phyloP scores from a whole-genome alignment of 768 basidiomycete genomes.

The Fomitopsis pulvina region DNA sequence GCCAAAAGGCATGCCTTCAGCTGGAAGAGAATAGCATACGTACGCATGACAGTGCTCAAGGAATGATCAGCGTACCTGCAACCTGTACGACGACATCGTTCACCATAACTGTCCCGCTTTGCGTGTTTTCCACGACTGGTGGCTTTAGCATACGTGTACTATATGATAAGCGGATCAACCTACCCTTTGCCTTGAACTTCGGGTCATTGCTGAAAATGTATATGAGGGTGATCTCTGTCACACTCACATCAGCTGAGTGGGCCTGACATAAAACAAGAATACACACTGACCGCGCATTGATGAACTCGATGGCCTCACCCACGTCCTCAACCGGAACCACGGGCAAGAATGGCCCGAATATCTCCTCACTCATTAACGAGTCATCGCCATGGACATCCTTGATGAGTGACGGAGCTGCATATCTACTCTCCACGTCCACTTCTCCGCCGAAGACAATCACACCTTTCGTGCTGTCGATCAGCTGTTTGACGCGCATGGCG shows the following conservation, averaged over 20 bases:
- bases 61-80: conserved; percentile 3
- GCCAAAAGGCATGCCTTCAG: conserved; percentile 65
- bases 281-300: conserved; percentile 46
- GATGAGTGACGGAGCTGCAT: conserved; percentile 70
- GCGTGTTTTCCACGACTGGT: conserved; percentile 54
- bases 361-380: conserved; percentile 77
- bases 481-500: conserved; percentile 48
- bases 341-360: conserved; percentile 80
- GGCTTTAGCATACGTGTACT: too few species aligned
- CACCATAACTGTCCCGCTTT: conserved; percentile 56
- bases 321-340: conserved; percentile 64
- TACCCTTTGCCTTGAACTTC: conserved; percentile 58
- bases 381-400: conserved; percentile 55
- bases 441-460: conserved; percentile 59
- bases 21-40: conserved; percentile 22
- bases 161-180: not conserved
- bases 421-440: conserved; percentile 46
- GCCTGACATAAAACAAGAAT: not conserved
- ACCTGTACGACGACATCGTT: conserved; percentile 34
- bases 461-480: conserved; percentile 63
- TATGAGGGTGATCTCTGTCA: conserved; percentile 59
- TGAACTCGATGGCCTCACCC: conserved; percentile 65
- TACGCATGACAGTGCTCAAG: not conserved
- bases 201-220: conserved; percentile 69
- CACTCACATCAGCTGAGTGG: not conserved